These are phyloP conservation scores for Nicotiana noctiflora DNA, from an alignment of 257 asterid genomes.

Conservation along the genomic window DNA sequence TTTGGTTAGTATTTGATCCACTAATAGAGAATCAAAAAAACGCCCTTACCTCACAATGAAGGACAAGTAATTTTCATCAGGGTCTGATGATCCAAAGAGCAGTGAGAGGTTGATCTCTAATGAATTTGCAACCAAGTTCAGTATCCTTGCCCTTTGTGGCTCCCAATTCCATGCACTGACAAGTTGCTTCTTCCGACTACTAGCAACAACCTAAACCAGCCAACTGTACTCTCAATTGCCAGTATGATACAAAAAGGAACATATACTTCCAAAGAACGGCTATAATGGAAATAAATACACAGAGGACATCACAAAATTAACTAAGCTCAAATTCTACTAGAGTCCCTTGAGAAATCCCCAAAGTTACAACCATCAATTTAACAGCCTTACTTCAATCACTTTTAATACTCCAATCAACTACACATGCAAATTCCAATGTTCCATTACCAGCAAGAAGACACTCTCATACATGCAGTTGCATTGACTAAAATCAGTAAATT, in stretches of 20 bases:
- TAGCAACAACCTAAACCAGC: conserved; percentile 52
- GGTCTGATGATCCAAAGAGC: conserved; percentile 86
- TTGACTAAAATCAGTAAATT: neutral
- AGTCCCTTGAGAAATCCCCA: neutral
- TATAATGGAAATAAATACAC: conserved; percentile 2
- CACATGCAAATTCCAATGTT: neutral
- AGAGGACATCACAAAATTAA: neutral
- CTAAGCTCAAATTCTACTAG: neutral
- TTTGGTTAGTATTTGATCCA: neutral
- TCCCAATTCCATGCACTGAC: conserved; percentile 86
- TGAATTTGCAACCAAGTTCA: conserved; percentile 78
- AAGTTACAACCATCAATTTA: neutral
- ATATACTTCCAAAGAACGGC: neutral
- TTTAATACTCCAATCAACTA: neutral
- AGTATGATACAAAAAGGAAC: neutral
- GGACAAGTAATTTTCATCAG: conserved; percentile 84
- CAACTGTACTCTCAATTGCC: conserved; percentile 2
- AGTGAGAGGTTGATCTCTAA: conserved; percentile 74
- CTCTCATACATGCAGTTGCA: neutral
- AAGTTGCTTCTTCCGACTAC: conserved; percentile 55
- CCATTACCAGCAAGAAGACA: neutral
- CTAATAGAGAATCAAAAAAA: neutral
- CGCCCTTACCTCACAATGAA: conserved; percentile 72
- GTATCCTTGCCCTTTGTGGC: conserved; percentile 62
- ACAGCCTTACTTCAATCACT: neutral